A percentile compares a stretch with the other conserved stretches of the same genome.
phyloP scores from a whole-genome alignment of 352 stramenopile species.

The Pythium sukuiense region DNA sequence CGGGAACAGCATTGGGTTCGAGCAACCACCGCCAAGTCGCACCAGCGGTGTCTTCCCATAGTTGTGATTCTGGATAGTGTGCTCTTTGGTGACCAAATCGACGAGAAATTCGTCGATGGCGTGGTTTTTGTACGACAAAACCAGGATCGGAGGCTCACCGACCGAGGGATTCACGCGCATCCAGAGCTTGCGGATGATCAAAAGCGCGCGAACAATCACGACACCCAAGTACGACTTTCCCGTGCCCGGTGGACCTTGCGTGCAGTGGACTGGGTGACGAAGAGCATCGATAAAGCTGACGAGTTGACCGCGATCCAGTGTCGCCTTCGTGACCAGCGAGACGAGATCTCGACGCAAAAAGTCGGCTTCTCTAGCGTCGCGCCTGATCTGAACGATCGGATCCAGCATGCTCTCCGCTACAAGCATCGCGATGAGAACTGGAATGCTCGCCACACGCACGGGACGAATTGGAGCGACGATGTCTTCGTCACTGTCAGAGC shows the following conservation, averaged over 20 bases:
- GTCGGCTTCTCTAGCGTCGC: conserved; percentile 34
- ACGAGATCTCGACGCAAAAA: conserved; percentile 40
- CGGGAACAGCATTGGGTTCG: conserved; percentile 46
- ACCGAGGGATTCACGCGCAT: conserved; percentile 62
- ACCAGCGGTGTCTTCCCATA: conserved; percentile 37
- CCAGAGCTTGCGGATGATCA: conserved; percentile 74
- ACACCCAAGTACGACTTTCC: conserved; percentile 91
- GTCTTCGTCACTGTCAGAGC: conserved; percentile 16
- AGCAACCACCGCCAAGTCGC: conserved; percentile 68
- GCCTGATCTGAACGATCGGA: conserved; percentile 80
- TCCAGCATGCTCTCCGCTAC: conserved; percentile 60
- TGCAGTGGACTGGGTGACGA: conserved; percentile 79
- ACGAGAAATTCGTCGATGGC: conserved; percentile 85
- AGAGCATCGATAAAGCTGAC: conserved; percentile 76
- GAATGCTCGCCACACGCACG: background rate
- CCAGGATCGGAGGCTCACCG: conserved; percentile 72
- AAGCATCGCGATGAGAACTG: conserved; percentile 43
- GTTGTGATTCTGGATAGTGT: conserved; percentile 30
- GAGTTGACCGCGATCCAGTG: conserved; percentile 68
- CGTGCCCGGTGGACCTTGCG: conserved; percentile 85
- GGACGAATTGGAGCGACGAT: background rate
- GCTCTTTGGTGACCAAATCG: conserved; percentile 67
- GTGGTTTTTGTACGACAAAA: conserved; percentile 90
- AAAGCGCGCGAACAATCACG: conserved; percentile 76
- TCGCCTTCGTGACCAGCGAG: conserved; percentile 47